phyloP scores from a whole-genome alignment of 192 early-diverging fungal species.

The Coemansia sp. region DNA sequence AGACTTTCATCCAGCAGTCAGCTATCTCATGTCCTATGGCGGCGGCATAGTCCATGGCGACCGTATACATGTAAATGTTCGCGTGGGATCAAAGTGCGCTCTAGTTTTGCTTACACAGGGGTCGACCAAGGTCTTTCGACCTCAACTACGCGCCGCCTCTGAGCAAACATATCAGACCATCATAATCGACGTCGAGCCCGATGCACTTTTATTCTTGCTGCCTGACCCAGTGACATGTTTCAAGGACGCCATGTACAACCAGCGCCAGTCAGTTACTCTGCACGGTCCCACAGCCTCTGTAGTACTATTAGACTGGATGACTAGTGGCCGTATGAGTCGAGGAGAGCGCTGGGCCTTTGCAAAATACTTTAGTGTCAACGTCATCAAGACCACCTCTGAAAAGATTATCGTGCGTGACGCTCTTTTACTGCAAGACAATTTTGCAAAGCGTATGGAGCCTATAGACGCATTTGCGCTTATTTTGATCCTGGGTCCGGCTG shows the following conservation, averaged over 20 bases:
- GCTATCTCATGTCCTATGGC: constrained; percentile 74
- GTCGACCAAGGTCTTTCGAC: constrained; percentile 83
- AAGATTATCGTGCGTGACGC: constrained; percentile 40
- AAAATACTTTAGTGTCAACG: constrained; percentile 60
- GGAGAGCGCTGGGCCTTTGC: constrained; percentile 80
- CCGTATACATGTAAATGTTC: constrained; percentile 59
- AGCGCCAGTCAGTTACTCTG: constrained; percentile 64
- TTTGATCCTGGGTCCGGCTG: constrained; percentile 36
- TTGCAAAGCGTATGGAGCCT: neutral
- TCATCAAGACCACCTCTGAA: constrained; percentile 14
- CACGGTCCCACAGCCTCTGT: constrained; percentile 58
- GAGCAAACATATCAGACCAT: constrained; percentile 58
- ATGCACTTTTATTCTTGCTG: constrained; percentile 62
- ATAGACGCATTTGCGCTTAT: constrained; percentile 50
- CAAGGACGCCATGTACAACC: constrained; percentile 63
- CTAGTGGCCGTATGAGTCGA: constrained; percentile 69
- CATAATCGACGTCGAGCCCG: constrained; percentile 39
- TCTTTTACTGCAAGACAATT: constrained; percentile 22
- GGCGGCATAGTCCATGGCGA: constrained; percentile 82
- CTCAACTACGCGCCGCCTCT: constrained; percentile 13
- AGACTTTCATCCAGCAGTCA: constrained; percentile 25
- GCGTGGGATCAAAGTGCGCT: constrained; percentile 54
- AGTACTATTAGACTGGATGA: constrained; percentile 85
- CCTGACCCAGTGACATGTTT: constrained; percentile 87
- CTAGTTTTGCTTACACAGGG: constrained; percentile 81